Base-by-base conservation (phyloP, 2,329 filamentous ascomycete species). In the Lasiodiplodia gonubiensis region DNA sequence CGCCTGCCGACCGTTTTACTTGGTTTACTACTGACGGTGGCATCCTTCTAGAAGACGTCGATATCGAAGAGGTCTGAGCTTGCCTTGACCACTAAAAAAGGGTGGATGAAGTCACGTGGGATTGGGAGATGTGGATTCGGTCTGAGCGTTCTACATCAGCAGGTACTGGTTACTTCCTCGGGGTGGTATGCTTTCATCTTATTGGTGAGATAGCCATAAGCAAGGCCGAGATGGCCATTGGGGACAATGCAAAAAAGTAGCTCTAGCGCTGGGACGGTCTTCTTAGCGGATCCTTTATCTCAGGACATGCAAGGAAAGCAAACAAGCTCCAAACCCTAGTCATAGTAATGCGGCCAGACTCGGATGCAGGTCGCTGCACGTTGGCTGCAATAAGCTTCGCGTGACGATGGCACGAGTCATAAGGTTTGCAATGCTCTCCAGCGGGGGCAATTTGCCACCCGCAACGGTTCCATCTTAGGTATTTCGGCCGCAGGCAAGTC, bases 381-480 rank as follows among this genome's bases (percentile, higher is more conserved):
- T n/a, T n/a, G 33, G 33, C 10, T 35, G 33, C 33, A 16, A 39
- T 39, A 16, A 39, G 14, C 37, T 39, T 39, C 37, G 14, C 11
- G 30, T 21, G 7, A 35, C 7, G 6, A 18, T 21, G n/a, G 14
- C 14, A 27, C 16, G 55, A 23, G 23, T 46, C 37, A 60, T 18
- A 30, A 16, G 6, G 1, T 23, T n/a, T 16, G 35, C n/a, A 14
- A 23, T 12, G 37, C 23, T n/a, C 16, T 21, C 8, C 39, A 46
- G 37, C 39, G 14, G 55, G 54, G 37, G 55, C 39, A 55, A 60
- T 60, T 60, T 60, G 39, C 55, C 55, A 60, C 55, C 39, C 25
- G 37, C 55, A 33, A 59, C 54, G 35, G 33, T 37, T n/a, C 54
- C 54, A 53, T 42, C 54, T 59, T 59, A 16, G 35, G 35, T 46